These are phyloP conservation scores for Mercurialis annua DNA, from an alignment of 345 rosid species.

Conservation along the genomic window DNA sequence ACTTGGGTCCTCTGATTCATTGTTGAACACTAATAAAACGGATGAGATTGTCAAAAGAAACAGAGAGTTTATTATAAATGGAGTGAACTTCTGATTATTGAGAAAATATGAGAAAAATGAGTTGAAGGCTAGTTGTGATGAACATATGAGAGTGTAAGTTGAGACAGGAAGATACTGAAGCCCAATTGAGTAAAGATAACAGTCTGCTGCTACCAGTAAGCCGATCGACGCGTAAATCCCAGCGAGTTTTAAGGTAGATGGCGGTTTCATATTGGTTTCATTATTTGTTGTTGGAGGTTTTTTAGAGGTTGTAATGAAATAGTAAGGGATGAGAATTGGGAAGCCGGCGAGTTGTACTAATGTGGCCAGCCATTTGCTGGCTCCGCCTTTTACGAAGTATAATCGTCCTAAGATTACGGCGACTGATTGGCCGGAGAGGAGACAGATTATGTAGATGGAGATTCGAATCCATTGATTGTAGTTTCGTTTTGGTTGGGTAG, in stretches of 20 bases:
- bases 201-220: slow-evolving; percentile 22
- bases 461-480: slow-evolving; percentile 15
- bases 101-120: slow-evolving; percentile 36
- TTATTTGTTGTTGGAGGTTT: not conserved
- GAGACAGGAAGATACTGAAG: slow-evolving; percentile 38
- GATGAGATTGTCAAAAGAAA: slow-evolving; percentile 40
- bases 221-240: slow-evolving; percentile 27
- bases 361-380: slow-evolving; percentile 35
- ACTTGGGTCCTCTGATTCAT: slow-evolving; percentile 21
- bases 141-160: slow-evolving; percentile 38
- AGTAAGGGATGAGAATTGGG: slow-evolving; percentile 28
- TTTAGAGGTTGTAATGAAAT: slow-evolving; percentile 7
- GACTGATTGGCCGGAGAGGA: slow-evolving; percentile 19
- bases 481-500: not conserved
- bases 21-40: slow-evolving; percentile 33
- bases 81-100: slow-evolving; percentile 45
- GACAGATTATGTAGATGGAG: not conserved
- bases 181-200: slow-evolving; percentile 18
- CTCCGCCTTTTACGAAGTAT: slow-evolving; percentile 29
- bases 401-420: slow-evolving; percentile 17
- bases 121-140: slow-evolving; percentile 45
- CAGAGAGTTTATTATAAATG: slow-evolving; percentile 40
- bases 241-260: not conserved
- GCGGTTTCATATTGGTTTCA: not conserved
- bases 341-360: slow-evolving; percentile 34